Base-by-base conservation (phyloP, 106 monocot species). In the Apostasia shenzhenica region DNA sequence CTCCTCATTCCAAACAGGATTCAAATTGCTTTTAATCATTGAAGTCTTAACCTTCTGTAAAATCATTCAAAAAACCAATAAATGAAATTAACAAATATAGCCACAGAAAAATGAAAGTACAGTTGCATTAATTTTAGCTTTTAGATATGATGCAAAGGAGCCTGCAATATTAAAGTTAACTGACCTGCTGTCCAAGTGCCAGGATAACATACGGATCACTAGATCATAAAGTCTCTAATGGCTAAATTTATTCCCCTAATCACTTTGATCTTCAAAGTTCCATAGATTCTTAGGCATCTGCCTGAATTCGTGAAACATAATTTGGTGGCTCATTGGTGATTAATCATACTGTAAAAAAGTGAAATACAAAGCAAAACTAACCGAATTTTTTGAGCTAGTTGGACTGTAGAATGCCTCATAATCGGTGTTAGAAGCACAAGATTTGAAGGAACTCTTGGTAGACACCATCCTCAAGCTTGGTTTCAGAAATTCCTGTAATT, bases 1-100 rank as follows among this genome's bases (percentile, higher is more conserved):
- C 77, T 79, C 87, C 64, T 92, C 88, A 67, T 92, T 88, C 92
- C 92, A 92, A 56, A 88, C 70, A 6, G 92, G 92, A 61, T 92
- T 92, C 63, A 92, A 64, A 79, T 92, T 88, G 41, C 85, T 81
- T 57, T 86, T 78, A 12, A 75, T 86, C 9, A 92, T 83, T 14
- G 72, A 52, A 41, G 92, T 92, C 56, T 77, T 75, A 13, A 72
- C 81, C 64, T 48, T 92, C 92, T 92, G 83, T 66, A 76, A 47
- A 44, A 13, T 10, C 42, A 11, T 44, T 44, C 4, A 1, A 62
- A 62, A 62, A 45, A 11, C 9, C 42, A 11, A 11, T 44, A 62
- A 45, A 12, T 44, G 44, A 44, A 46, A 1, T 2, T 40, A 10
- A 5, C 41, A n/a, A n/a, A n/a, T n/a, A n/a, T n/a, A n/a, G n/a